A percentile compares a stretch with the other conserved stretches of the same genome.
phyloP scores from a whole-genome alignment of 2,329 filamentous ascomycete species.

The Colletotrichum spaethianum region DNA sequence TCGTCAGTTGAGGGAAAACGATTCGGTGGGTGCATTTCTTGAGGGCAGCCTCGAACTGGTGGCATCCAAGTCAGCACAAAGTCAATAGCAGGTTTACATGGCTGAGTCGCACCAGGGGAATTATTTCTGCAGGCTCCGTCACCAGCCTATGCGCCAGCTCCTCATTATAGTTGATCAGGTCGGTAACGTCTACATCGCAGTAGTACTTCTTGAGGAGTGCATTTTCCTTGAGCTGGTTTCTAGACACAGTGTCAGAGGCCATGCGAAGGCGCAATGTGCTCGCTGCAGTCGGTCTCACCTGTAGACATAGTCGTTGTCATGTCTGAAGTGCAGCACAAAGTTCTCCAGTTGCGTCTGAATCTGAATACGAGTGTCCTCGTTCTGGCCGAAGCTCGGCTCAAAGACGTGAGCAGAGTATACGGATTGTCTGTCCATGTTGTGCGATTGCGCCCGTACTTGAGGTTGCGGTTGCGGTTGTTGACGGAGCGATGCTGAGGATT shows the following conservation, averaged over 20 bases:
- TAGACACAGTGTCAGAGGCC: slow-evolving; percentile 52
- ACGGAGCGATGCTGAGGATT: slow-evolving; percentile 33
- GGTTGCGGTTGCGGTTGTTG: slow-evolving; percentile 11
- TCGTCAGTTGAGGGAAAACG: slow-evolving; percentile 82
- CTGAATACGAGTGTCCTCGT: slow-evolving; percentile 78
- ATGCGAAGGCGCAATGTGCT: background rate
- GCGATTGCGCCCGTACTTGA: background rate
- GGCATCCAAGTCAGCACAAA: slow-evolving; percentile 18
- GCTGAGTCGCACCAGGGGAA: slow-evolving; percentile 81
- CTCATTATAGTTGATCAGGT: slow-evolving; percentile 96
- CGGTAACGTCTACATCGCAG: slow-evolving; percentile 95
- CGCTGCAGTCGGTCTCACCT: slow-evolving; percentile 67
- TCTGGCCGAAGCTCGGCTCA: slow-evolving; percentile 74
- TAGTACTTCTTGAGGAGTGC: slow-evolving; percentile 94
- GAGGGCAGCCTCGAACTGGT: slow-evolving; percentile 89
- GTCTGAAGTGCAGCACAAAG: slow-evolving; percentile 93
- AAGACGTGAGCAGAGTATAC: slow-evolving; percentile 89
- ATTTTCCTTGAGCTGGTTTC: slow-evolving; percentile 96
- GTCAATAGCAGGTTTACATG: background rate
- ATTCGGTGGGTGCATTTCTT: slow-evolving; percentile 94
- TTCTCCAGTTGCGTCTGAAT: slow-evolving; percentile 86
- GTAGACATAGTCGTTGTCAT: slow-evolving; percentile 96
- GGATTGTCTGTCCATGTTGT: slow-evolving; percentile 86
- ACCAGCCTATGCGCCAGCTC: slow-evolving; percentile 91
- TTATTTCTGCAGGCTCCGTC: slow-evolving; percentile 91